Base-by-base conservation (phyloP, 495 filamentous ascomycete species). In the Penicillium mononematosum region DNA sequence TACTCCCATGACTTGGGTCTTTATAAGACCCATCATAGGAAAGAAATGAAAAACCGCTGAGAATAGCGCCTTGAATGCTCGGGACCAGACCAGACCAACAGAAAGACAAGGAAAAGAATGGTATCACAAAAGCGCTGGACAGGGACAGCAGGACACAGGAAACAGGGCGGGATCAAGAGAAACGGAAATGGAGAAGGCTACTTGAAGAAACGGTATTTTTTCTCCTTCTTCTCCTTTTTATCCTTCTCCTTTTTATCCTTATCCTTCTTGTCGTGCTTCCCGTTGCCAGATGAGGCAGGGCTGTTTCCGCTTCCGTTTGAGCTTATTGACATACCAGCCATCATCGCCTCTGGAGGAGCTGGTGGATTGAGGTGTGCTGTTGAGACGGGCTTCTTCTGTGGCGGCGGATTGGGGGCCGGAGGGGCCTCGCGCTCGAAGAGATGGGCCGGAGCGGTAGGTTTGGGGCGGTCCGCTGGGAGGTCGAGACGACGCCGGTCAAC, bases 391-490 rank as follows among this genome's bases (percentile, higher is more conserved):
- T 67, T 59, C 75, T 74, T 69, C 59, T 57, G 69, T 12, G 64
- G 66, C 17, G 72, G 74, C 27, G 69, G 63, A 34, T 53, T 36
- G 6, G 76, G 73, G 17, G 76, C 62, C 6, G 83, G 70, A 11
- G 80, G 81, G 1, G 82, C 75, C 10, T 91, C 86, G n/a, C 81
- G 78, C 68, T 96, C 92, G 63, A 94, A 94, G 1, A 98, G 75
- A 75, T 96, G 89, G 29, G 85, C 88, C 2, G 94, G 94, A 1
- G 93, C 88, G 45, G 84, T 86, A 7, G 86, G 89, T 68, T 85
- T 85, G 6, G 90, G 91, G 53, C 83, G 76, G 62, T 98, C 93
- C 31, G 85, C 80, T 3, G 94, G 94, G 39, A 98, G 82, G 63
- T 90, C 82, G 12, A 98, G 78, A 14, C 82, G 78, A 39, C 89